Base-by-base conservation (phyloP, 345 rosid genomes). In the Dipteronia dyeriana region DNA sequence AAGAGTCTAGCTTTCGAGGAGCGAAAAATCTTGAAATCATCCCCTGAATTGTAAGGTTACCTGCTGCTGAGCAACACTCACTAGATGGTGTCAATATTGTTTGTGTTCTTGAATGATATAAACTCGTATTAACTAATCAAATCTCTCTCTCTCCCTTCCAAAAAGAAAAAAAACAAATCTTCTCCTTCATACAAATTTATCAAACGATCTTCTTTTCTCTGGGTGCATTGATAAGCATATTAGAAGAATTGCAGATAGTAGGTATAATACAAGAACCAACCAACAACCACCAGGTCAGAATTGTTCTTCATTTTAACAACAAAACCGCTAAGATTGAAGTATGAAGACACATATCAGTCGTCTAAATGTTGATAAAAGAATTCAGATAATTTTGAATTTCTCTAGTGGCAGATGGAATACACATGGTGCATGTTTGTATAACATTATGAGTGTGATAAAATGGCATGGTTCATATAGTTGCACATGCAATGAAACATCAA, bases 1-100 rank as follows among this genome's bases (percentile, higher is more conserved):
- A 54, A 63, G 76, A 74, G 53, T n/a, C 85, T 85, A 43, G 71
- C 77, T 11, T 16, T 41, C 22, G 78, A 79, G 72, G 84, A 82
- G 81, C 73, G 43, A 31, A 73, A 78, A 75, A 78, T 78, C 34
- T 71, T 80, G 60, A 71, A 49, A 66, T 38, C 74, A 70, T 71
- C 76, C 38, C 6, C 38, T 34, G 38, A 34, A 34, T 34, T 34
- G 34, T 31, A 34, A 34, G 38, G 6, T 34, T 4, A 5, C 38
- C 38, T 34, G 38, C 6, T 34, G 38, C 38, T 34, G 38, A 34
- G 38, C 6, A 34, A 34, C 4, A 4, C 38, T 4, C 38, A 34
- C 38, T 34, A 34, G 6, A 34, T 34, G 4, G 38, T 34, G 38
- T 34, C 38, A 4, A 34, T 34, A 34, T 34, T 3, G 38, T 34